phyloP scores from a whole-genome alignment of 1,284 basidiomycete species.

The Thecaphora thlaspeos region DNA sequence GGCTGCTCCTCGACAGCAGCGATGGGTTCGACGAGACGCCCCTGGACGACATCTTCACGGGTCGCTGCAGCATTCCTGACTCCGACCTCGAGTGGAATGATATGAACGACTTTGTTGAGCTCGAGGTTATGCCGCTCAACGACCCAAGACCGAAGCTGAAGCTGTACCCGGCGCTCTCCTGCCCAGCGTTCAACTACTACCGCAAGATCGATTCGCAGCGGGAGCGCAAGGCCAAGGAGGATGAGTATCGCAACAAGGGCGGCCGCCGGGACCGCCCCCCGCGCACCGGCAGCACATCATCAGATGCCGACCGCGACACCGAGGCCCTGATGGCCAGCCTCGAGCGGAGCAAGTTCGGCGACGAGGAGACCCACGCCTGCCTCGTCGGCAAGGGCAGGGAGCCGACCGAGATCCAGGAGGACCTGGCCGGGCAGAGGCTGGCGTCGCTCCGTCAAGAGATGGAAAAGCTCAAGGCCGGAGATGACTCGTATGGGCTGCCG shows the following conservation, averaged over 20 bases:
- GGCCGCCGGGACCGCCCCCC: neutral
- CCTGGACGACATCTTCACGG: conserved; percentile 37
- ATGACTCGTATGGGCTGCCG: too few relatives aligned
- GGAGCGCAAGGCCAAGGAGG: conserved; percentile 53
- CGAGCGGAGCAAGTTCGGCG: conserved; percentile 73
- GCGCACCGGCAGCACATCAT: neutral
- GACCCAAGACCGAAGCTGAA: conserved; percentile 63
- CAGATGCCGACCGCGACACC: conserved; percentile 2
- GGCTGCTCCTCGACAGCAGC: conserved; percentile 26
- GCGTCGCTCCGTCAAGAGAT: conserved; percentile 37
- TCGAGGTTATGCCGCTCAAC: conserved; percentile 64
- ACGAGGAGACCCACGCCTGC: conserved; percentile 82
- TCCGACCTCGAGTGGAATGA: conserved; percentile 69
- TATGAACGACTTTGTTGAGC: conserved; percentile 78
- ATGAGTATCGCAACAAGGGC: conserved; percentile 7
- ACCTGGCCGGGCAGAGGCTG: conserved; percentile 66
- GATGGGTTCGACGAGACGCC: conserved; percentile 46
- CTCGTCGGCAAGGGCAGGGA: conserved; percentile 61
- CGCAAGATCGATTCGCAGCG: conserved; percentile 62
- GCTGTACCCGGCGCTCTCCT: conserved; percentile 71
- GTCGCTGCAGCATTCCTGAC: conserved; percentile 17
- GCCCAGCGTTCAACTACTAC: conserved; percentile 79
- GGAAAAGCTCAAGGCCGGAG: conserved; percentile 30
- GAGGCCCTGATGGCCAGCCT: conserved; percentile 24
- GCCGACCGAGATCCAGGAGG: conserved; percentile 72